Percentiles rank a stretch among this genome's conserved stretches.
These are phyloP conservation scores for Cymbopogon citratus DNA, from an alignment of 176 grass and related monocot species.

Conservation along the genomic window DNA sequence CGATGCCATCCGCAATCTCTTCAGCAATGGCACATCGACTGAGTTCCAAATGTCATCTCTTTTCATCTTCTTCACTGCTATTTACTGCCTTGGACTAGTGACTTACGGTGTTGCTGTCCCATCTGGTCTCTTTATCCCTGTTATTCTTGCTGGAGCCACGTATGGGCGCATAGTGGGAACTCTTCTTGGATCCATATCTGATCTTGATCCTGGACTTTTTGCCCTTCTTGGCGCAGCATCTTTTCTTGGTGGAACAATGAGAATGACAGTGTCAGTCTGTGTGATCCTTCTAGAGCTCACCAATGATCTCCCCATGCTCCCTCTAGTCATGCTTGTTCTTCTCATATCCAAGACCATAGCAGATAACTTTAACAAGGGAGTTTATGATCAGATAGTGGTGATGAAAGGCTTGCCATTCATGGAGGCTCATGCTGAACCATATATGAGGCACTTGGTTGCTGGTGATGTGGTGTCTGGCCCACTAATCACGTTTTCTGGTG, in stretches of 20 bases:
- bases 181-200: conserved; percentile 50
- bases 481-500: conserved; percentile 64
- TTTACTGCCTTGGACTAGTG: conserved; percentile 69
- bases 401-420: conserved; percentile 90
- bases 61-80: conserved; percentile 62
- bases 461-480: conserved; percentile 66
- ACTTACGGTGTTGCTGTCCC: conserved; percentile 82
- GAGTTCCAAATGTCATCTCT: conserved; percentile 69
- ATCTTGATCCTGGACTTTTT: conserved; percentile 77
- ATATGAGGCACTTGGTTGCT: conserved; percentile 77
- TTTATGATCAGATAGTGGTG: conserved; percentile 85
- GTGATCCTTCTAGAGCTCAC: conserved; percentile 89
- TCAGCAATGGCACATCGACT: conserved; percentile 48
- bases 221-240: conserved; percentile 77
- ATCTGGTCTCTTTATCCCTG: conserved; percentile 89
- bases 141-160: conserved; percentile 75
- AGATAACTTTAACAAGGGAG: conserved; percentile 73
- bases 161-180: conserved; percentile 76
- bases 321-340: conserved; percentile 88
- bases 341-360: conserved; percentile 90
- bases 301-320: conserved; percentile 78
- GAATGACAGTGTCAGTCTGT: conserved; percentile 89
- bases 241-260: conserved; percentile 90
- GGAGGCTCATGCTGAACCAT: conserved; percentile 93
- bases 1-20: conserved; percentile 91